A percentile compares a stretch with the other conserved stretches of the same genome.
Evolutionary conservation across 2,329 filamentous ascomycete genomes (phyloP).

Genomic region (Neonectria sp.): DNA sequence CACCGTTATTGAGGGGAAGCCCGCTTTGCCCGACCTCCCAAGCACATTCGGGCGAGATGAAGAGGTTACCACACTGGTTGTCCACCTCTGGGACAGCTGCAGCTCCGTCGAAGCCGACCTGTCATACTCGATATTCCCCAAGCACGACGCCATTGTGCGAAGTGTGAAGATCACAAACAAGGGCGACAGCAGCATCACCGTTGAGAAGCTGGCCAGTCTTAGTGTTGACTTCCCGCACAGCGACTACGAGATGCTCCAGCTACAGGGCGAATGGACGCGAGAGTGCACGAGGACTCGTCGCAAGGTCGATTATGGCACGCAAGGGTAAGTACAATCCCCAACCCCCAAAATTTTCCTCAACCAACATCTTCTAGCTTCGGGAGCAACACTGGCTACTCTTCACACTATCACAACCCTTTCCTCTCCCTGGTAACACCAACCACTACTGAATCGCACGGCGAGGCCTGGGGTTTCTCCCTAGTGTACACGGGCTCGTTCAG

Average conservation of each 20-base stretch:
- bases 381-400: constrained; percentile 74
- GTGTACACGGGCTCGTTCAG: constrained; percentile 76
- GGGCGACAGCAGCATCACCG: constrained; percentile 64
- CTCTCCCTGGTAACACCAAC: constrained; percentile 68
- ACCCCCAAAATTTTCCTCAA: background rate
- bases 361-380: constrained; percentile 63
- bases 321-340: constrained; percentile 58
- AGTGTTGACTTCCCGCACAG: constrained; percentile 73
- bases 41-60: constrained; percentile 70
- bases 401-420: constrained; percentile 76
- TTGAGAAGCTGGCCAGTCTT: constrained; percentile 72
- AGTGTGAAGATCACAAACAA: constrained; percentile 75
- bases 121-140: constrained; percentile 75
- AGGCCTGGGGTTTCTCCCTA: constrained; percentile 76
- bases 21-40: constrained; percentile 68
- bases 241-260: constrained; percentile 74
- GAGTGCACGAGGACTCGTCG: constrained; percentile 70
- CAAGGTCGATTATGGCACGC: constrained; percentile 69
- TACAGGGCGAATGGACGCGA: constrained; percentile 74
- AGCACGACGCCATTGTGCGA: constrained; percentile 72
- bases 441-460: constrained; percentile 73
- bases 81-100: constrained; percentile 72
- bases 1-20: constrained; percentile 70
- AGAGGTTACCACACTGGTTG: constrained; percentile 71
- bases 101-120: constrained; percentile 71